Evolutionary conservation across 1,139 yeast species (phyloP), one percentile per base, ranked within the genome.

Genomic region (Yarrowia galli): DNA sequence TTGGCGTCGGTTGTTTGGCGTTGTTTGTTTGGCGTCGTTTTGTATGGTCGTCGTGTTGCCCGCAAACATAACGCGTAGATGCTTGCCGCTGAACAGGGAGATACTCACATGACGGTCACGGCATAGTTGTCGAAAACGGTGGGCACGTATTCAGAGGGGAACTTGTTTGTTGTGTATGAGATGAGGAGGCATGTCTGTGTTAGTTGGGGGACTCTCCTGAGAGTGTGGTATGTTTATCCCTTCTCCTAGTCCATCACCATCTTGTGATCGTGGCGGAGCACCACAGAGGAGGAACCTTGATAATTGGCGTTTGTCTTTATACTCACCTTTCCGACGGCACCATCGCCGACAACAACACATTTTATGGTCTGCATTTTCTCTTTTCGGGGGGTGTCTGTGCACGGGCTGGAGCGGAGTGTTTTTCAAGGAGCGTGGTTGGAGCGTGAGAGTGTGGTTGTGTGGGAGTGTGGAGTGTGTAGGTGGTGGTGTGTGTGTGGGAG

Each of bases 271-370:
- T 35, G 53, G 60, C 40, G 22, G 46, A 46, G 35, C 61, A 54
- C 32, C 32, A 5, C 32, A 5, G 7, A 28, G 32, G 36, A 48
- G 43, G 49, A 36, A 67, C 36, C 46, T 54, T 38, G 36, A 54
- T 54, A 23, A 54, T n/a, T 25, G 61, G 61, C 61, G 40, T 56
- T 48, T n/a, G 40, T 25, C 43, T 25, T 32, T 18, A 56, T 48
- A 76, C 81, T 69, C 75, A 80, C 82, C 75, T 87, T 92, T 74
- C 98, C 97, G 72, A 92, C 97, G 73, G 97, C 97, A 89, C 98
- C 98, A 82, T 92, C 98, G 71, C 98, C 98, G 69, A 92, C 97
- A 73, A 92, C 97, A 75, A 92, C 98, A 85, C 97, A 92, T 81
- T 92, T 92, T 80, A 92, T 89, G 71, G 96, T 89, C 80, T 89